These are phyloP conservation scores for Chrysosphaeria jannelii DNA, from an alignment of 2,329 filamentous ascomycete species.

Conservation along the genomic window DNA sequence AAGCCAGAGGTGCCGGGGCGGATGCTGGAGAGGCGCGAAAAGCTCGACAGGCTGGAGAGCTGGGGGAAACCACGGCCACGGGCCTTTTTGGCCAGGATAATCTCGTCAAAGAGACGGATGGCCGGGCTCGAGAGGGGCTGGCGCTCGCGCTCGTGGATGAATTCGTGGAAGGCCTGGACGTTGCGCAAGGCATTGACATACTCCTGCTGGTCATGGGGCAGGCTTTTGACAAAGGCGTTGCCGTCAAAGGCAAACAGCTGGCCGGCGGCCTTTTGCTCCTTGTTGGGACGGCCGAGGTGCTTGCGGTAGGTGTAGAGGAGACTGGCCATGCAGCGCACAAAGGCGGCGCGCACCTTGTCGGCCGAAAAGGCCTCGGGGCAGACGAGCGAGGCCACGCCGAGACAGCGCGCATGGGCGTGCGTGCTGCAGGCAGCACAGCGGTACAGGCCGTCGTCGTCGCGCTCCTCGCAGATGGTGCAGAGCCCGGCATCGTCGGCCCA, in stretches of 20 bases:
- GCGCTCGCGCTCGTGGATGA: constrained; percentile 50
- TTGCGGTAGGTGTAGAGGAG: constrained; percentile 36
- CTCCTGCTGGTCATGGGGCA: constrained; percentile 34
- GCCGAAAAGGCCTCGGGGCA: constrained; percentile 30
- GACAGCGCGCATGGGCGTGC: constrained; percentile 25
- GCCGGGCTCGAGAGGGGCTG: constrained; percentile 28
- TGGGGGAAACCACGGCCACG: constrained; percentile 34
- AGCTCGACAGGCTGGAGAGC: constrained; percentile 19
- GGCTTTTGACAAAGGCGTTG: constrained; percentile 30
- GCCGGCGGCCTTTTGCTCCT: constrained; percentile 26
- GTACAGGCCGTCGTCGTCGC: constrained; percentile 42
- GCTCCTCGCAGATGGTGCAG: constrained; percentile 52
- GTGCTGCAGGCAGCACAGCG: constrained; percentile 35
- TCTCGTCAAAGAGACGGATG: constrained; percentile 56
- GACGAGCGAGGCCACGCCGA: constrained; percentile 31
- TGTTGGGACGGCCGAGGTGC: constrained; percentile 25
- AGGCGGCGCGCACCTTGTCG: constrained; percentile 30
- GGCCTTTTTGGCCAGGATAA: constrained; percentile 49
- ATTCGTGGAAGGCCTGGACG: constrained; percentile 50
- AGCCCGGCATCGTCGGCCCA: constrained; percentile 29
- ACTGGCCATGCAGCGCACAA: constrained; percentile 34
- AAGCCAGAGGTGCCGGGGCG: constrained; percentile 15
- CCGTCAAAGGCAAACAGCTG: constrained; percentile 34
- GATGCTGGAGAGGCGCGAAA: constrained; percentile 28
- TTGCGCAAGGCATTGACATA: constrained; percentile 33